A percentile compares a stretch with the other conserved stretches of the same genome.
phyloP scores from a whole-genome alignment of 345 rosid species.

The Zanthoxylum bungeanum region DNA sequence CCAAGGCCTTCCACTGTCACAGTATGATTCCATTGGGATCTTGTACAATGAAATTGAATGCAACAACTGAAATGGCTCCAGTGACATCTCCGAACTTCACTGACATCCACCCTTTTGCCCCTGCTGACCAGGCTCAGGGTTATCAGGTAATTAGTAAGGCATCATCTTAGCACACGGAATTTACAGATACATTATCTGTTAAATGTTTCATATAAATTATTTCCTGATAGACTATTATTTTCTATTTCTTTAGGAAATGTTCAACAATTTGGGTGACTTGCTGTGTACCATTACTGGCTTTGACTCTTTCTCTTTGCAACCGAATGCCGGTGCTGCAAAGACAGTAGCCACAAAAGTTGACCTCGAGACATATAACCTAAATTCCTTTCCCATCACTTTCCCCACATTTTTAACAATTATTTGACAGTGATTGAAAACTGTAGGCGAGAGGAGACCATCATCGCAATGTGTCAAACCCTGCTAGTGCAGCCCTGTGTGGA shows the following conservation, averaged over 20 bases:
- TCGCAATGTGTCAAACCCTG: slow-evolving; percentile 97
- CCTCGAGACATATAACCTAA: background rate
- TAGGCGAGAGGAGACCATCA: slow-evolving; percentile 98
- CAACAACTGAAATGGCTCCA: slow-evolving; percentile 97
- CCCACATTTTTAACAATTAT: background rate
- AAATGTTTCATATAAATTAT: slow-evolving; percentile 8
- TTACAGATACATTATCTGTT: background rate
- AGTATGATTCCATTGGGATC: slow-evolving; percentile 99
- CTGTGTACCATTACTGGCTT: slow-evolving; percentile 92
- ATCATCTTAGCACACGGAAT: slow-evolving; percentile 1
- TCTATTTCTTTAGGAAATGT: slow-evolving; percentile 77
- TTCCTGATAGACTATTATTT: slow-evolving; percentile 18
- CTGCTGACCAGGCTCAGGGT: slow-evolving; percentile 76
- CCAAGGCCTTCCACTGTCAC: slow-evolving; percentile 90
- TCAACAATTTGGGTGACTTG: slow-evolving; percentile 72
- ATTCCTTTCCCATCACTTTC: background rate
- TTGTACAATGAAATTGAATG: slow-evolving; percentile 97
- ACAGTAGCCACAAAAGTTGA: background rate
- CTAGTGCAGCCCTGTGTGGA: slow-evolving; percentile 99
- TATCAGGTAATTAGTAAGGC: slow-evolving; percentile 60
- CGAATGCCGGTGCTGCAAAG: slow-evolving; percentile 99
- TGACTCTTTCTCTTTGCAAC: slow-evolving; percentile 98
- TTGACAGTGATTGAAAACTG: slow-evolving; percentile 19
- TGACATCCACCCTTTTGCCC: slow-evolving; percentile 92
- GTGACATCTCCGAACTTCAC: slow-evolving; percentile 90